Base-by-base conservation (phyloP, 352 stramenopile species). In the Pythium periplocum region DNA sequence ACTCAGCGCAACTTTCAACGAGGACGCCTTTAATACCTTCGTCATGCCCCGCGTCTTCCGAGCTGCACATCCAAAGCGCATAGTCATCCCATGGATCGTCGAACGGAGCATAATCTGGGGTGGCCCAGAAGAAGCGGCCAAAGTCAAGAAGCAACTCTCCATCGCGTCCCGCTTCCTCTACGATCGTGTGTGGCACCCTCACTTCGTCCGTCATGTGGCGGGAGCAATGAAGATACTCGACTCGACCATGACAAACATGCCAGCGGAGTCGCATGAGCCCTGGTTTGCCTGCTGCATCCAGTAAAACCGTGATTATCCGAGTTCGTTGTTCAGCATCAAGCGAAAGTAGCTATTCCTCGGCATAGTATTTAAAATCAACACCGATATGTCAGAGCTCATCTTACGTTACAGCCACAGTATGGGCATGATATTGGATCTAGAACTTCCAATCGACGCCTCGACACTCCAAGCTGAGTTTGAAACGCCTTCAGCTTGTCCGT, bases 21-120 rank as follows among this genome's bases (percentile, higher is more conserved):
- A 90, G 38, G 59, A 72, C 4, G 74, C 83, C 3, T 93, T 93
- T 49, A 68, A 87, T 54, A 60, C 63, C 11, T 93, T 86, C 43
- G 80, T 93, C 5, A 83, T 91, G 66, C 83, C 83, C 3, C 76
- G 79, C 8, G 72, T 91, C 26, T 83, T 89, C 51, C 75, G 77
- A 32, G 70, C 72, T 4, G 83, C 66, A 0, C 76, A 69, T 41
- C 79, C 83, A 5, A 89, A 89, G 62, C 65, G 66, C 8, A 64
- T 91, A 4, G 78, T 91, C 47, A 73, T 93, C 8, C 80, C 81
- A 6, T 93, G 83, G 83, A 91, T 93, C 32, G 78, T 91, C 17
- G 83, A 93, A 49, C 73, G 80, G 11, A 83, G 69, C 55, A 77
- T 79, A 33, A 59, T 90, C 4, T 91, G 80, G 83, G 80, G 83